Conservation (phyloP, 352 stramenopile genomes). For the Phytophthora uliginosa region DNA sequence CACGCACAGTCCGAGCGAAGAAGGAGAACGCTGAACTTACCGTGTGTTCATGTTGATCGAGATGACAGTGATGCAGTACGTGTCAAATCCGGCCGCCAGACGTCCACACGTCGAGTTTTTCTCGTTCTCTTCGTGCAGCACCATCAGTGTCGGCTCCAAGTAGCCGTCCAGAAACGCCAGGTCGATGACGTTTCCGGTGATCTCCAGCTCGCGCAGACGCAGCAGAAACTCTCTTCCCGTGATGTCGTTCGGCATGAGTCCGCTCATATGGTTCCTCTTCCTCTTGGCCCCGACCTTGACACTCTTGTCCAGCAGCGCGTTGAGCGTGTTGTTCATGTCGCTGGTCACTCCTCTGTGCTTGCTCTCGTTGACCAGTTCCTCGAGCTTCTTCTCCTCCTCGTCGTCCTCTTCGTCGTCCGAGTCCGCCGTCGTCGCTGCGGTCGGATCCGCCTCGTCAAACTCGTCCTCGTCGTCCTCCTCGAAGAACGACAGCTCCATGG, state of each 20-base stretch:
- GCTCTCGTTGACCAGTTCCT: constrained; percentile 81
- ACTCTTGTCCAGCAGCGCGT: constrained; percentile 81
- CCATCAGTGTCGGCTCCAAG: constrained; percentile 88
- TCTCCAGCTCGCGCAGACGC: constrained; percentile 78
- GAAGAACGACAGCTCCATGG: constrained; percentile 84
- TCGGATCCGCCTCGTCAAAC: constrained; percentile 62
- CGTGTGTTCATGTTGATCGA: constrained; percentile 91
- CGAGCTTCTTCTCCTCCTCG: constrained; percentile 82
- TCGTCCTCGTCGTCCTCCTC: constrained; percentile 76
- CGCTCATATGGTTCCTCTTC: constrained; percentile 78
- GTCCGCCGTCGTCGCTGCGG: constrained; percentile 31
- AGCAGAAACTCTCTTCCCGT: constrained; percentile 82
- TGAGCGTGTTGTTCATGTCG: constrained; percentile 73
- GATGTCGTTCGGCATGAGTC: constrained; percentile 76
- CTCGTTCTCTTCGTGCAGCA: constrained; percentile 89
- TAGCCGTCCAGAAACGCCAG: constrained; percentile 89
- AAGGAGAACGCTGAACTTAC: constrained; percentile 24
- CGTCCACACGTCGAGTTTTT: constrained; percentile 75
- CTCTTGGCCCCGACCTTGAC: constrained; percentile 82
- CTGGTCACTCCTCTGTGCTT: constrained; percentile 69
- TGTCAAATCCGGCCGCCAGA: constrained; percentile 80
- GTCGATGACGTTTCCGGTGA: constrained; percentile 82
- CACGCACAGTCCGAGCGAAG: background rate
- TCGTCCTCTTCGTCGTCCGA: constrained; percentile 83
- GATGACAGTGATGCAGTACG: constrained; percentile 86